Percentiles rank a stretch among this genome's conserved stretches.
phyloP scores from a whole-genome alignment of 148 eudicot genomes.

The Rhododendron mucronatum region DNA sequence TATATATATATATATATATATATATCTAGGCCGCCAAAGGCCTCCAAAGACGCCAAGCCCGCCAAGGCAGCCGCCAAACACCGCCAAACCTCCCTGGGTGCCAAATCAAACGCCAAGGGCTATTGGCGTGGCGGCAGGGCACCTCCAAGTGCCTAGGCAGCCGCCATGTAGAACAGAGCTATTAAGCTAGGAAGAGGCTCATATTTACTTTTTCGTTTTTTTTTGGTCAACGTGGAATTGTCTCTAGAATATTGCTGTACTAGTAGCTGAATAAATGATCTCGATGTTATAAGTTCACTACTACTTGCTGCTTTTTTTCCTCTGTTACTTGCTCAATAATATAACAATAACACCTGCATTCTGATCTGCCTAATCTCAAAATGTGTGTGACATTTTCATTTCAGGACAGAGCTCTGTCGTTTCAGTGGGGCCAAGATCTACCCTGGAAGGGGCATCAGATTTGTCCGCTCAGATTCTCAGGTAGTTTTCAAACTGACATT shows the following conservation, averaged over 20 bases:
- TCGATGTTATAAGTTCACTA: not conserved
- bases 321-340: not conserved
- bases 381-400: not conserved
- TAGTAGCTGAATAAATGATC: not conserved
- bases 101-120: no score
- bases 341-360: not conserved
- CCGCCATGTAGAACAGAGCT: no score
- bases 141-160: no score
- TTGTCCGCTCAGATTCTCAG: slow-evolving; percentile 36
- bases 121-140: no score
- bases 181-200: not conserved
- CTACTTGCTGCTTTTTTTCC: not conserved
- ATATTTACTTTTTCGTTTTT: not conserved
- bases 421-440: slow-evolving; percentile 40
- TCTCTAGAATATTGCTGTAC: not conserved
- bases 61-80: no score
- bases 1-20: no score
- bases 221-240: not conserved
- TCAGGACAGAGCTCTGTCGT: slow-evolving; percentile 31
- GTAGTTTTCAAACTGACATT: not conserved
- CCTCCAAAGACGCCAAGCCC: no score
- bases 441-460: slow-evolving; percentile 40
- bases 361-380: not conserved
- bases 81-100: no score
- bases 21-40: no score